Evolutionary conservation across 805 yeast species (phyloP).

Genomic region (Saturnispora besseyi): DNA sequence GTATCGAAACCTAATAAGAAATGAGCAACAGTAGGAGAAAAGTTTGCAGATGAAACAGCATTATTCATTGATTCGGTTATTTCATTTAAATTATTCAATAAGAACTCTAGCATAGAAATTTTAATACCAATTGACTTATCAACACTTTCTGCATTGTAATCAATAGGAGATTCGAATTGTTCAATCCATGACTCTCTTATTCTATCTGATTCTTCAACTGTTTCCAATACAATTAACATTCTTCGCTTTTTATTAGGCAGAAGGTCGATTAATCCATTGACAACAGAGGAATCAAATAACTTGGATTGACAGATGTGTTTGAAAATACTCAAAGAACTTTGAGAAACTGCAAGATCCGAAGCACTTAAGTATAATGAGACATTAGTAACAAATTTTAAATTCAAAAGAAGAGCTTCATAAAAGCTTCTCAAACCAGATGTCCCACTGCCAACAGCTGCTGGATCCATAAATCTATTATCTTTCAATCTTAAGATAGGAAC

Average conservation of each 20-base stretch:
- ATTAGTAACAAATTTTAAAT: conserved; percentile 65
- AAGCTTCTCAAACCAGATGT: conserved; percentile 52
- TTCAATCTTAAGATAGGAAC: conserved; percentile 40
- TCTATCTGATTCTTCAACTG: conserved; percentile 69
- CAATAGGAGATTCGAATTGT: conserved; percentile 45
- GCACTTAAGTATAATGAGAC: conserved; percentile 68
- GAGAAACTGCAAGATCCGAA: conserved; percentile 41
- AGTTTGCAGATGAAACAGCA: neutral
- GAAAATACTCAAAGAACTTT: conserved; percentile 45
- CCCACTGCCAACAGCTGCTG: conserved; percentile 38
- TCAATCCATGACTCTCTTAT: conserved; percentile 65
- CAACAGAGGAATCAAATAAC: conserved; percentile 29
- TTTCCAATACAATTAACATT: conserved; percentile 59
- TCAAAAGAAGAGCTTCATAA: conserved; percentile 61
- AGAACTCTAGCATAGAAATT: conserved; percentile 47
- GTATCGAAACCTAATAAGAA: conserved; percentile 66
- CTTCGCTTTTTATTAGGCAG: conserved; percentile 41
- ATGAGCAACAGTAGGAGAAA: conserved; percentile 52
- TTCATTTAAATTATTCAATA: conserved; percentile 38
- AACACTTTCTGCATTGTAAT: conserved; percentile 21
- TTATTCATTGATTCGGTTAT: neutral
- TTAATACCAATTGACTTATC: conserved; percentile 37
- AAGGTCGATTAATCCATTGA: conserved; percentile 20
- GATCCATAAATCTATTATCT: conserved; percentile 31
- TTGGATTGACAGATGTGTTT: conserved; percentile 35